Evolutionary conservation across 768 basidiomycete genomes (phyloP), one percentile per base, ranked within the genome.

Genomic region (Lactarius pseudohatsudake): DNA sequence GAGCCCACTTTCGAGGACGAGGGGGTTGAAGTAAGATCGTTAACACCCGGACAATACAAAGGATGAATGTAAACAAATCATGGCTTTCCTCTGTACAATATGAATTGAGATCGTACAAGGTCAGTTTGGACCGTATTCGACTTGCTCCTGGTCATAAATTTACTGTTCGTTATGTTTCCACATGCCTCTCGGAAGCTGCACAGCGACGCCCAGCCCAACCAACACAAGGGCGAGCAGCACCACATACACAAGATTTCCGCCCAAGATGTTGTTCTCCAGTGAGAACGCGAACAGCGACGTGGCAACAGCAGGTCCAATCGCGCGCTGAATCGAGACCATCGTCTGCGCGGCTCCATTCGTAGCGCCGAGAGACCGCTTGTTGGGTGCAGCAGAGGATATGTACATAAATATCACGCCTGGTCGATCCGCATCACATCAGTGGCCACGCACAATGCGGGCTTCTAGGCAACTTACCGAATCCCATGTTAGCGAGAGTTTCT

Each of bases 201-300:
- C 38, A 20, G 65, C 65, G 7, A 57, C 15, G 26, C 36, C 56
- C 13, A 66, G n/a, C n/a, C 60, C 65, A 16, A 57, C 32, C 13
- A 56, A 9, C 0, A 62, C 56, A 5, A 66, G 5, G 5, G 1
- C 45, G 3, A 62, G 56, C 11, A 62, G 38, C 30, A 62, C 57
- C 13, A 58, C 61, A 11, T 66, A 66, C 2, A 30, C 56, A 41
- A 68, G 43, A 16, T 69, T 63, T 16, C 87, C 88, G 4, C 82
- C 83, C 53, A 86, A 74, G 65, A 84, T 79, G 50, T 80, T 72
- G 59, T 74, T 72, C 36, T 68, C 56, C 57, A 86, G 82, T 0
- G 88, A 88, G 47, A 88, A 72, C n/a, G 89, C 86, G 76, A 87
- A 91, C 56, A 89, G 78, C 50, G 88, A 87, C 62, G 84, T 86